Evolutionary conservation across 2,329 filamentous ascomycete genomes (phyloP).

Genomic region (Biscogniauxia marginata): DNA sequence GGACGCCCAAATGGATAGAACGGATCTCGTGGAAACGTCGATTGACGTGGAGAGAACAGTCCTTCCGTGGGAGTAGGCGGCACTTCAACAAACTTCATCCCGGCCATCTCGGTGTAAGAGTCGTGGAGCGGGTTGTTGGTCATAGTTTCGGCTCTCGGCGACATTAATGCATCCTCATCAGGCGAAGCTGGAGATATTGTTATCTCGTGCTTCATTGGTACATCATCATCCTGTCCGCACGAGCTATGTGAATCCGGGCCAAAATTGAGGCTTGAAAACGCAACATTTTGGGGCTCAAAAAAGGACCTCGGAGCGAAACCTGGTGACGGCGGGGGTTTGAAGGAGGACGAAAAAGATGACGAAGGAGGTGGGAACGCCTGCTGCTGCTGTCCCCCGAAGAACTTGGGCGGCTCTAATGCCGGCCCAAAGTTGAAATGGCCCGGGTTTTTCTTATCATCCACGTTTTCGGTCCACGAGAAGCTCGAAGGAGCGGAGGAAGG

Average conservation of each 20-base stretch:
- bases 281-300: conserved; percentile 38
- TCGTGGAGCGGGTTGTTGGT: conserved; percentile 65
- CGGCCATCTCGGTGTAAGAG: conserved; percentile 40
- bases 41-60: conserved; percentile 53
- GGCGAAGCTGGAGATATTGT: conserved; percentile 36
- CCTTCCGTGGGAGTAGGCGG: conserved; percentile 52
- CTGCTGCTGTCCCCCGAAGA: conserved; percentile 27
- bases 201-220: conserved; percentile 33
- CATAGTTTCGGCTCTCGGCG: conserved; percentile 70
- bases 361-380: conserved; percentile 24
- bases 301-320: conserved; percentile 44
- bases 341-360: conserved; percentile 31
- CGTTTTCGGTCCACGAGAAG: conserved; percentile 56
- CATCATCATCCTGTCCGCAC: conserved; percentile 17
- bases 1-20: conserved; percentile 53
- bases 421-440: conserved; percentile 40
- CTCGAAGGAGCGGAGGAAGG: conserved; percentile 67
- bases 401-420: conserved; percentile 37
- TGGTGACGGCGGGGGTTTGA: conserved; percentile 35
- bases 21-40: conserved; percentile 53
- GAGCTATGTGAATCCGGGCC: conserved; percentile 25
- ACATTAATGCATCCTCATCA: conserved; percentile 61
- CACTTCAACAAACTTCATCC: conserved; percentile 52
- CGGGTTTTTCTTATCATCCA: conserved; percentile 42
- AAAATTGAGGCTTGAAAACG: conserved; percentile 40